These are phyloP conservation scores for Podila verticillata DNA, from an alignment of 192 early-diverging fungal species.

Conservation along the genomic window DNA sequence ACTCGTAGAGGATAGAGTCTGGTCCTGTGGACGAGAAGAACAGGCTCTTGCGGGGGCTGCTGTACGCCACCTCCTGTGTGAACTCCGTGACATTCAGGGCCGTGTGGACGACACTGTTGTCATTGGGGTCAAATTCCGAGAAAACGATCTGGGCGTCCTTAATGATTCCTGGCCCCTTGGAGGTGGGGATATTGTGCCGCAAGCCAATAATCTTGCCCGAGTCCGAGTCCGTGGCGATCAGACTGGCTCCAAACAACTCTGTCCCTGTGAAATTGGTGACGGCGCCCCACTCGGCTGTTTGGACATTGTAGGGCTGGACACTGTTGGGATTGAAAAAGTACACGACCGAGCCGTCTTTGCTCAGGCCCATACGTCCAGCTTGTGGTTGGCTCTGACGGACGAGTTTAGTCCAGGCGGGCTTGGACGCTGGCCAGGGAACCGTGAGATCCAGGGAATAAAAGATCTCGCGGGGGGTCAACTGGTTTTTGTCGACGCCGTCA, in stretches of 20 bases:
- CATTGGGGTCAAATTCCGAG: neutral
- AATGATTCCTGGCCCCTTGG: neutral
- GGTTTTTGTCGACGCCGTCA: neutral
- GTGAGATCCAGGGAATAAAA: neutral
- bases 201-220: constrained; percentile 1
- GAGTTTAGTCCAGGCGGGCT: neutral
- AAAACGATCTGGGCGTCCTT: neutral
- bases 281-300: neutral
- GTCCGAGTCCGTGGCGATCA: neutral
- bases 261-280: neutral
- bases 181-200: neutral
- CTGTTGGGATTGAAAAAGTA: neutral
- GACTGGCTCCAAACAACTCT: neutral
- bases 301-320: neutral
- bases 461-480: neutral
- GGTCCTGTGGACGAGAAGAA: neutral
- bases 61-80: neutral
- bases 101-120: neutral
- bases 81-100: neutral
- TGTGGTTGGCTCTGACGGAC: neutral
- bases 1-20: neutral
- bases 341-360: neutral
- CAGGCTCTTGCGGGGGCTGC: neutral
- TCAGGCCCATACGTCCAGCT: neutral
- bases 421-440: neutral